Evolutionary conservation across 2,329 filamentous ascomycete genomes (phyloP), one percentile per base, ranked within the genome.

Genomic region (Claviceps pazoutovae): DNA sequence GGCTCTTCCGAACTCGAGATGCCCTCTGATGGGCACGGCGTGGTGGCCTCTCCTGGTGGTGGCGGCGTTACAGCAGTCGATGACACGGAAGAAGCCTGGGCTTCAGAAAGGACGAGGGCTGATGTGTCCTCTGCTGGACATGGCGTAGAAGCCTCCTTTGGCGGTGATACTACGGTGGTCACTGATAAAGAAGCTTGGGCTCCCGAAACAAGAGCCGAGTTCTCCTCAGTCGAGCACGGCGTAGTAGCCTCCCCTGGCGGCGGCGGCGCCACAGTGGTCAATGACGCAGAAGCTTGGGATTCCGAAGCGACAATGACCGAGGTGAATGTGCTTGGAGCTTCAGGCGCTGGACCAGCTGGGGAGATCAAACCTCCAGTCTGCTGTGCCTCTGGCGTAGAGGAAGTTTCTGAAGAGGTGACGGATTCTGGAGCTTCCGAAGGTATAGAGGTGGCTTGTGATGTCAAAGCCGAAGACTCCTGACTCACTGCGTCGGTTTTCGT

Each of bases 401-500:
- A 34, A 19, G 41, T 23, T 3, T 51, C 47, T 39, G 43, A 46
- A 3, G 41, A 37, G 13, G 45, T 51, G n/a, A 46, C 43, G 21
- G 48, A 39, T 21, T 41, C 53, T 36, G 53, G 37, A 21, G 44
- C 48, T n/a, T 21, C 39, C n/a, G 54, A 48, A 14, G 19, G n/a
- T 9, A 39, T 56, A 39, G 50, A 50, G 41, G 11, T 50, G 39
- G 14, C 52, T 46, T 30, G 56, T 52, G 34, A 53, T 41, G 19
- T 51, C 17, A 30, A 30, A 26, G 43, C 21, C n/a, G 47, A 45
- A 36, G 57, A 54, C 1, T 51, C 51, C 19, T 56, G 42, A 16
- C 47, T 46, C 13, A 51, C 53, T 11, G 52, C 44, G 8, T 57
- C 50, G 17, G 55, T 55, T 38, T 58, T 57, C 14, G 56, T 56